These are phyloP conservation scores for Pythium brassicae DNA, from an alignment of 352 stramenopile genomes.

Conservation along the genomic window DNA sequence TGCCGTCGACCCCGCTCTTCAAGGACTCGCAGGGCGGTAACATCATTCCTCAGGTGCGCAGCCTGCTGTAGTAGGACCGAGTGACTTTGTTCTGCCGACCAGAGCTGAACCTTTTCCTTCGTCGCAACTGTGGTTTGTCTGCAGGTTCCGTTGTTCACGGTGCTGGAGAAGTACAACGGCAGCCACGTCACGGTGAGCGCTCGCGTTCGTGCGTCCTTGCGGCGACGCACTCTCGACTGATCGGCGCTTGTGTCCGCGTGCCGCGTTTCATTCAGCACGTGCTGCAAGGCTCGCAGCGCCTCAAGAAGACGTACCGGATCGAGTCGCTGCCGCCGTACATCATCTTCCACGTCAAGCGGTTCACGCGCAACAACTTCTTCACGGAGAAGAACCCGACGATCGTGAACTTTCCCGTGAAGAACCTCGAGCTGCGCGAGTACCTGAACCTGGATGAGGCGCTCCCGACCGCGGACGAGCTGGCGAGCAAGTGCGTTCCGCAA, in stretches of 20 bases:
- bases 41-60: conserved; percentile 91
- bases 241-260: neutral
- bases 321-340: conserved; percentile 92
- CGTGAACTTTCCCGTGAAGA: conserved; percentile 99
- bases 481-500: conserved; percentile 21
- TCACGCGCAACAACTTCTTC: conserved; percentile 98
- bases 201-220: no score
- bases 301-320: conserved; percentile 93
- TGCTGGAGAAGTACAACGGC: conserved; percentile 98
- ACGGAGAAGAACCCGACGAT: conserved; percentile 99
- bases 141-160: conserved; percentile 94
- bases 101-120: no score
- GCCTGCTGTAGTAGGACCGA: neutral
- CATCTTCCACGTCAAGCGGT: conserved; percentile 97
- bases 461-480: conserved; percentile 50
- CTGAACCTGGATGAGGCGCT: conserved; percentile 51
- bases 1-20: conserved; percentile 98
- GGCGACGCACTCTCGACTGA: no score
- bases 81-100: no score
- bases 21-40: conserved; percentile 96
- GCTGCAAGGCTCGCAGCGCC: conserved; percentile 73
- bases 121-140: neutral
- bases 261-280: conserved; percentile 63
- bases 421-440: conserved; percentile 95
- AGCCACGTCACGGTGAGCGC: conserved; percentile 53